Base-by-base conservation (phyloP, 1,284 basidiomycete species). In the Ustilago trichophora region DNA sequence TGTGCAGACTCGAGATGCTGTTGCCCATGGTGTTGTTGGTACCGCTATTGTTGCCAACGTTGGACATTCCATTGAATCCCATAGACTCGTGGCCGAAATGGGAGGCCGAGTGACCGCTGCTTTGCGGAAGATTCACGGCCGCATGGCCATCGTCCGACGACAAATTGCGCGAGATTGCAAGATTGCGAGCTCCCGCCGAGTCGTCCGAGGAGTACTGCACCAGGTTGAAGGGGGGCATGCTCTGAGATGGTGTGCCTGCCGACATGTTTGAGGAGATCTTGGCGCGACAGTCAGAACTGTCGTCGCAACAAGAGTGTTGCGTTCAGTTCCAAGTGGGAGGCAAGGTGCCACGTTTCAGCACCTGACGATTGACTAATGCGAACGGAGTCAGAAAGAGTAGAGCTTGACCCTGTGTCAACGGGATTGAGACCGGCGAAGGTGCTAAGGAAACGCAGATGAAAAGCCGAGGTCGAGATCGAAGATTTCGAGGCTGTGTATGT, bases 141-240 rank as follows among this genome's bases (percentile, higher is more conserved):
- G 60, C 60, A 27, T 64, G 49, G 6, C 54, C 53, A 22, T 68
- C 65, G n/a, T 57, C 65, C 9, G 43, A 52, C 0, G 50, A 37
- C 7, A 56, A 6, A 35, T 48, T 48, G 37, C 55, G 58, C 10
- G 52, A 37, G 18, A 56, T 27, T 16, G 37, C 37, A 18, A 43
- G 57, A 16, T 26, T 38, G 16, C 60, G 60, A 15, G 34, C 26
- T 16, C 40, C 53, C 0, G 38, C 33, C 12, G 26, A 34, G n/a
- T 64, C 60, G 32, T 64, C 53, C 3, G 60, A 64, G 22, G 45
- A 24, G 22, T 44, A 57, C 18, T 64, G 60, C 4, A 45, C 32
- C 26, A 56, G 18, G 19, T 53, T 53, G 49, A 64, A 64, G 7
- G 48, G 48, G 6, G 57, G 37, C 45, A 60, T 52, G 36, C 56